Evolutionary conservation across 768 basidiomycete species (phyloP), one percentile per base, ranked within the genome.

Genomic region (Neoboletus magnificus): DNA sequence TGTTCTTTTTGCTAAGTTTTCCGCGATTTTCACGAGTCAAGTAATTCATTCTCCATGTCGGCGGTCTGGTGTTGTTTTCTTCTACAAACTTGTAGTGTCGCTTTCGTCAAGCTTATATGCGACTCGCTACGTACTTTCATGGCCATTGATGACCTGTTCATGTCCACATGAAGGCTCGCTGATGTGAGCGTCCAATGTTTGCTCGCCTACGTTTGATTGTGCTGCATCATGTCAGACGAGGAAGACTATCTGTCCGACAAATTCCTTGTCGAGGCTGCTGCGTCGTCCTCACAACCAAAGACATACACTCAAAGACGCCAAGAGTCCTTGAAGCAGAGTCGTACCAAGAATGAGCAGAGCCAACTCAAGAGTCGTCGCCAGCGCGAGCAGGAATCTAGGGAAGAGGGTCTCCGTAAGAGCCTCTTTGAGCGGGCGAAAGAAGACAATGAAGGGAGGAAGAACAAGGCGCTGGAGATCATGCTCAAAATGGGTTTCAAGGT

Each of bases 401-500:
- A 89, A 67, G 89, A 90, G 62, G 91, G 87, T 22, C 80, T 93
- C 59, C 80, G 77, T 69, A 91, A 80, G 71, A 91, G 86, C 71
- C 81, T 93, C 22, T 92, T 94, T 62, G 87, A 90, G 64, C 78
- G 82, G 41, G 88, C 87, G 23, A 78, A 81, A 67, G 87, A 90
- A 65, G 79, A 82, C 58, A 79, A 78, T 56, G 62, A 68, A 43
- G 58, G 48, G 1, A 65, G 61, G 16, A 77, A 80, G 41, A 92
- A 82, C 75, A 93, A 92, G 68, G 92, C 91, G 9, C 74, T 93
- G 51, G 80, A 82, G 16, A 93, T 94, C 76, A 94, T 94, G 92
- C 84, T 89, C 81, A 93, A 89, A 74, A 93, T 93, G 92, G 92
- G 92, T 1, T 94, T 91, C 76, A 87, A 87, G 73, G 84, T 89